Evolutionary conservation across 306 rosid genomes (phyloP), one percentile per base, ranked within the genome.

Genomic region (Cucurbita argyrosperma): DNA sequence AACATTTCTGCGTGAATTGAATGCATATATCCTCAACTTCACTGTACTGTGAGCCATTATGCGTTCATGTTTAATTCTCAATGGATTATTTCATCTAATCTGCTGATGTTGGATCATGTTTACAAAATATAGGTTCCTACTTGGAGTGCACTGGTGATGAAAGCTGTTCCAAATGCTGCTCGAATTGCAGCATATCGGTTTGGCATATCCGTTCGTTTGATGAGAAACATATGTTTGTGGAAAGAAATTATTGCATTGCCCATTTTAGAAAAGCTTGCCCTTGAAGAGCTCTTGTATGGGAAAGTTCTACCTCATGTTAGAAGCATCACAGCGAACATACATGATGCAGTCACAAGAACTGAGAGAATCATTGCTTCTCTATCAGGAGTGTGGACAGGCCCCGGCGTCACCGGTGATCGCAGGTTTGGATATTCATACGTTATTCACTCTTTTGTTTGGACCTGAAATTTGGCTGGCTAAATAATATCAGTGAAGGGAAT

Each of bases 191-290:
- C 98, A 63, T 90, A 90, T 86, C 89, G 87, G 61, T 90, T 89
- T 80, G 97, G 98, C 10, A 82, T 84, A 83, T 88, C 97, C 38
- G 94, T 94, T 76, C 90, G 98, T 56, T 81, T 94, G 80, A 74
- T 94, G 88, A 89, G 86, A 84, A 94, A 89, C 80, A 89, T 90
- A 78, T 85, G 96, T 83, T 65, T 84, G 85, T 94, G 98, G 96
- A 90, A 94, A 83, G 98, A 90, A 42, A 69, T 92, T 52, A 85
- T 92, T 69, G 87, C 98, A 57, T 74, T 84, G 87, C 79, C 93
- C 37, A 86, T 90, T 64, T 71, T 93, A 62, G 96, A 90, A 83
- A 90, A 90, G 87, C 92, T 93, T 80, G 98, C 87, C 60, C 87
- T 93, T 70, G 96, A 93, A 74, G 98, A 87, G 67, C 96, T 93